Evolutionary conservation across 2,329 filamentous ascomycete species (phyloP).

Genomic region (Penicillium fuscoglaucum): DNA sequence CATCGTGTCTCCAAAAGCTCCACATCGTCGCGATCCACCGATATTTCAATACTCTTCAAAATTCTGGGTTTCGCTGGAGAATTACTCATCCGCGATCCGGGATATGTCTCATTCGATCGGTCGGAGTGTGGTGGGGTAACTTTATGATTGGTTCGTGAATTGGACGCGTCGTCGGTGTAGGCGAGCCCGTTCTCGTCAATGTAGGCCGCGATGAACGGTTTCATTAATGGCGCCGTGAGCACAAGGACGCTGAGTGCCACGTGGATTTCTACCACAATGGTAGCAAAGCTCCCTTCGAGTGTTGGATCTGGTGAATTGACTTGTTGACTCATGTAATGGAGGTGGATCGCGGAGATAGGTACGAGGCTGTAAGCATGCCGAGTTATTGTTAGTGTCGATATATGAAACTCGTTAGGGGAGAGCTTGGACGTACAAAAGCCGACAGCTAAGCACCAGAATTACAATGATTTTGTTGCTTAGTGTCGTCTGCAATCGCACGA

Average conservation of each 20-base stretch:
- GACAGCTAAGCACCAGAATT: conserved; percentile 44
- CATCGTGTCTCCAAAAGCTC: neutral
- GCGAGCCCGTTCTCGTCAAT: conserved; percentile 28
- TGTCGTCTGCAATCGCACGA: conserved; percentile 43
- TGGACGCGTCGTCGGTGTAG: conserved; percentile 24
- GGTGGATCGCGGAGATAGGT: conserved; percentile 39
- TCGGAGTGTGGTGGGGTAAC: neutral
- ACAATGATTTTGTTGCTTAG: conserved; percentile 42
- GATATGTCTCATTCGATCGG: neutral
- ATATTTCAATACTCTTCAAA: conserved; percentile 20
- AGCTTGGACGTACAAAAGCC: conserved; percentile 38
- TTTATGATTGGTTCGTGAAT: conserved; percentile 5
- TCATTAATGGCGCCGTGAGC: conserved; percentile 46
- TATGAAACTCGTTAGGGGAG: too few relatives aligned
- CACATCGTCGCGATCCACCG: conserved; percentile 10
- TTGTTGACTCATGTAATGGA: conserved; percentile 38
- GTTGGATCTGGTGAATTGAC: conserved; percentile 39
- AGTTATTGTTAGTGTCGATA: neutral
- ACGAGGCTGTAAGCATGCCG: conserved; percentile 38
- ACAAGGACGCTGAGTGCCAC: conserved; percentile 45
- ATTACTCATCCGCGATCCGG: neutral
- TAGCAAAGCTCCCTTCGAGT: conserved; percentile 38
- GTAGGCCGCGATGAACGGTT: conserved; percentile 46
- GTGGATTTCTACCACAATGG: conserved; percentile 44
- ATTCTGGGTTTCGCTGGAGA: neutral